phyloP scores from a whole-genome alignment of 2,329 filamentous ascomycete genomes.

The Arthrobotrys sinensis region DNA sequence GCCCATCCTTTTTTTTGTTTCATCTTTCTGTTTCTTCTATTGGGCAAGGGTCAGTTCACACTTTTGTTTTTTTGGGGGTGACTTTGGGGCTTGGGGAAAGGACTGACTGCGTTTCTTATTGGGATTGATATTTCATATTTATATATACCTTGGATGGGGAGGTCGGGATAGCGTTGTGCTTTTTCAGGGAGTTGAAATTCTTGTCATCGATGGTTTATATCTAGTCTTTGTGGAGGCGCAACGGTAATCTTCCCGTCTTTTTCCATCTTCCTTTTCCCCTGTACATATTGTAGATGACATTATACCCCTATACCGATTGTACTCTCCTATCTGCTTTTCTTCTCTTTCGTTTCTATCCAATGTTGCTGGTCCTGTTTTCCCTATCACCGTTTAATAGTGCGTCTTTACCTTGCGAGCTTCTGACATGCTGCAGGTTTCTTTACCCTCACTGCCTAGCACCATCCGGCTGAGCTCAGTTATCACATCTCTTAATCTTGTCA shows the following conservation, averaged over 20 bases:
- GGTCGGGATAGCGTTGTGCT: slow-evolving; percentile 59
- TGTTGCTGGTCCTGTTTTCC: slow-evolving; percentile 17
- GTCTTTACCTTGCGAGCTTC: not conserved
- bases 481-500: slow-evolving; percentile 39
- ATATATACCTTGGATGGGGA: slow-evolving; percentile 31
- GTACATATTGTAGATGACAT: slow-evolving; percentile 58
- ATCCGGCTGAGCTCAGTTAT: slow-evolving; percentile 15
- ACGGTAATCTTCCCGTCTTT: slow-evolving; percentile 57
- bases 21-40: slow-evolving; percentile 6
- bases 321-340: slow-evolving; percentile 59
- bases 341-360: slow-evolving; percentile 30
- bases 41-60: slow-evolving; percentile 14
- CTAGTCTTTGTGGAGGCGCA: slow-evolving; percentile 60
- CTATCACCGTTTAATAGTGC: slow-evolving; percentile 28
- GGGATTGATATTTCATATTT: slow-evolving; percentile 39
- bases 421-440: slow-evolving; percentile 33
- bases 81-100: slow-evolving; percentile 27
- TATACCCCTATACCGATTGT: slow-evolving; percentile 60
- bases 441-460: not conserved
- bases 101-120: slow-evolving; percentile 40
- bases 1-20: slow-evolving; percentile 13
- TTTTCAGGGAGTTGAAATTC: slow-evolving; percentile 59
- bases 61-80: slow-evolving; percentile 30
- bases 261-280: slow-evolving; percentile 46
- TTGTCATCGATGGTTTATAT: slow-evolving; percentile 44